A percentile compares a stretch with the other conserved stretches of the same genome.
Conservation (phyloP, 352 stramenopile genomes). For the Blastocystis sp. region DNA sequence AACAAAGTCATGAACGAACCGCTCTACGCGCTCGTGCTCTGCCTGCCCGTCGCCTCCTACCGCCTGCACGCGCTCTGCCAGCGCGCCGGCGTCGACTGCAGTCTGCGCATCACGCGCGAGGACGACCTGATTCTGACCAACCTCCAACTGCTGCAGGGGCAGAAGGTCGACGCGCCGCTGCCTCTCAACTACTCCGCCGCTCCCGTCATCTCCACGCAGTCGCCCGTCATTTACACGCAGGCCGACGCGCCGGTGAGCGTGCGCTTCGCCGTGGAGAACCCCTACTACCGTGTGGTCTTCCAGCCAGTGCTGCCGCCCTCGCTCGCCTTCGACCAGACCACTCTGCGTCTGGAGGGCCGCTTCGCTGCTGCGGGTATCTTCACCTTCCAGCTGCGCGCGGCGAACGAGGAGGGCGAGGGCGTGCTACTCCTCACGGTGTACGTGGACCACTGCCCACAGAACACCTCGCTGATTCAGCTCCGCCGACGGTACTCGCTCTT, state of each 20-base stretch:
- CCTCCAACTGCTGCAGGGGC: background rate
- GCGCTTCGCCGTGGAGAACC: background rate
- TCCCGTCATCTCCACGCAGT: background rate
- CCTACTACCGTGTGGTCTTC: constrained; percentile 3
- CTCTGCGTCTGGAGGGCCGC: background rate
- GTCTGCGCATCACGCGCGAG: background rate
- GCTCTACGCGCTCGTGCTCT: constrained; percentile 44
- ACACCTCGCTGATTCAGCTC: background rate
- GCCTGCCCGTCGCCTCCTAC: background rate
- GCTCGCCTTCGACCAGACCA: constrained; percentile 12
- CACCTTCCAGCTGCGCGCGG: background rate
- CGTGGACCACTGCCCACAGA: background rate
- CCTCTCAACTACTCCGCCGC: background rate
- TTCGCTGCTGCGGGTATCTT: background rate
- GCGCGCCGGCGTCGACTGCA: background rate
- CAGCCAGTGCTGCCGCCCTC: constrained; percentile 7
- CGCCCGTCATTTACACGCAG: background rate
- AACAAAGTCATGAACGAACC: background rate
- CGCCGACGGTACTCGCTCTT: background rate
- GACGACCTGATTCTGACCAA: background rate
- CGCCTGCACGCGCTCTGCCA: background rate
- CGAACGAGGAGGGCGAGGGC: background rate
- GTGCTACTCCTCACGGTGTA: background rate
- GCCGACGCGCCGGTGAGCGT: background rate
- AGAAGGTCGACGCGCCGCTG: background rate